Conservation (phyloP, 495 filamentous ascomycete species). For the Neurospora sp. region DNA sequence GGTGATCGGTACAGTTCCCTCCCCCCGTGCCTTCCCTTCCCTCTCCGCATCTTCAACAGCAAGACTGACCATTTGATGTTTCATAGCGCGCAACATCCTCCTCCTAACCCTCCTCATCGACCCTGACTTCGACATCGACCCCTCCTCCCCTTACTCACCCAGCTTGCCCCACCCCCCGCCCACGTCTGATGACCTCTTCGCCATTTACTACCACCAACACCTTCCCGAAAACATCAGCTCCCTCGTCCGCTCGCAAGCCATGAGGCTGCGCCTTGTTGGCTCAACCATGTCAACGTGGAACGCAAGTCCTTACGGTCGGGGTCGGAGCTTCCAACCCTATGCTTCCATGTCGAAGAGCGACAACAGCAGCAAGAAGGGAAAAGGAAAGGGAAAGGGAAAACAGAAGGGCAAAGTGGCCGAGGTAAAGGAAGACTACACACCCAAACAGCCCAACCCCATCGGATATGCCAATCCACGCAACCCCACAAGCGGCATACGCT, state of each 20-base stretch:
- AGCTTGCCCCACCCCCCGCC: not conserved
- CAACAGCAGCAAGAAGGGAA: not conserved
- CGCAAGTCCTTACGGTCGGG: constrained; percentile 11
- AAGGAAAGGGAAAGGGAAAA: not conserved
- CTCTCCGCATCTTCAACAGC: not conserved
- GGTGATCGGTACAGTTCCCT: constrained; percentile 15
- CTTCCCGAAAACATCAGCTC: constrained; percentile 4
- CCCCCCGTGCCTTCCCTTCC: constrained; percentile 2
- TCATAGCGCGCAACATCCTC: constrained; percentile 20
- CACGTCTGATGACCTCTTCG: constrained; percentile 8
- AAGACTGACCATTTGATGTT: not conserved
- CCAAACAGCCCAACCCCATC: not conserved
- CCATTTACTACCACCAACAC: constrained; percentile 21
- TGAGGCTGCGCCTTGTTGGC: constrained; percentile 13
- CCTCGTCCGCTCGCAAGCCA: constrained; percentile 11
- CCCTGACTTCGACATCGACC: not conserved
- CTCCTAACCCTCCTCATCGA: constrained; percentile 21
- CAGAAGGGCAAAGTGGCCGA: not conserved
- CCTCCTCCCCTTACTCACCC: not conserved
- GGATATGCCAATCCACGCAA: not conserved
- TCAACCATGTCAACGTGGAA: constrained; percentile 13
- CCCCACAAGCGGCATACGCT: not conserved
- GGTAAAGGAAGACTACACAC: not conserved
- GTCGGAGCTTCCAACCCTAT: constrained; percentile 13
- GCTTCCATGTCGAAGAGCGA: constrained; percentile 7